A percentile compares a stretch with the other conserved stretches of the same genome.
phyloP scores from a whole-genome alignment of 2,329 filamentous ascomycete genomes.

The Mariannaea sp. region DNA sequence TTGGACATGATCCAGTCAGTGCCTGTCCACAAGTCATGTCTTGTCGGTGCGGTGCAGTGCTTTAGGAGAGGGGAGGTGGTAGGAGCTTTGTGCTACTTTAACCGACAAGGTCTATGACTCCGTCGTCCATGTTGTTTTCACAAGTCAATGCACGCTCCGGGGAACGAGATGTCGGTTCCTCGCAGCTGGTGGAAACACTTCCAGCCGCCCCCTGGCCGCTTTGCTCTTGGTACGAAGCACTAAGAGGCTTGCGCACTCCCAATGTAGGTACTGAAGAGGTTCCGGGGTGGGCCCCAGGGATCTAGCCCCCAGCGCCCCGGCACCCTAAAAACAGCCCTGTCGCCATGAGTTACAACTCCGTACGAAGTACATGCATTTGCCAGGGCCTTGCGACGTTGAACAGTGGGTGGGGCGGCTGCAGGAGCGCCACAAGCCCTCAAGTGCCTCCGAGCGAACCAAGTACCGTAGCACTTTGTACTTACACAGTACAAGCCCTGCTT shows the following conservation, averaged over 20 bases:
- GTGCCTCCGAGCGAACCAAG: neutral
- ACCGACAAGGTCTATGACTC: constrained; percentile 16
- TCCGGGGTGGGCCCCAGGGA: constrained; percentile 5
- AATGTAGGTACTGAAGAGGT: neutral
- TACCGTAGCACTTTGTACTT: neutral
- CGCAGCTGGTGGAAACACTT: neutral
- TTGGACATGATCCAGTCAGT: constrained; percentile 17
- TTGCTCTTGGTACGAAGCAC: neutral
- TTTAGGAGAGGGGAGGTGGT: constrained; percentile 26
- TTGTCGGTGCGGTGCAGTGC: constrained; percentile 30
- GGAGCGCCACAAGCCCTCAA: constrained; percentile 3
- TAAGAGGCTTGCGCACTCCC: neutral
- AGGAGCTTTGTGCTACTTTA: constrained; percentile 25
- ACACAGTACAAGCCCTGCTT: too few species aligned
- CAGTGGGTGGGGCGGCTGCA: neutral
- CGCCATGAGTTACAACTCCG: neutral
- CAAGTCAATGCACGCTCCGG: constrained; percentile 3
- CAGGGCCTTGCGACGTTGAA: neutral
- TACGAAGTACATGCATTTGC: too few species aligned
- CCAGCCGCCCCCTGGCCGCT: neutral
- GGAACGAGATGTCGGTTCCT: neutral
- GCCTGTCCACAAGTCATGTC: constrained; percentile 27
- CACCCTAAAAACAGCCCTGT: constrained; percentile 8
- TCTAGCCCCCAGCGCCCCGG: constrained; percentile 2
- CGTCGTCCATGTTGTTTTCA: constrained; percentile 1